Evolutionary conservation across 345 rosid species (phyloP), one percentile per base, ranked within the genome.

Genomic region (Pugionium cornutum): DNA sequence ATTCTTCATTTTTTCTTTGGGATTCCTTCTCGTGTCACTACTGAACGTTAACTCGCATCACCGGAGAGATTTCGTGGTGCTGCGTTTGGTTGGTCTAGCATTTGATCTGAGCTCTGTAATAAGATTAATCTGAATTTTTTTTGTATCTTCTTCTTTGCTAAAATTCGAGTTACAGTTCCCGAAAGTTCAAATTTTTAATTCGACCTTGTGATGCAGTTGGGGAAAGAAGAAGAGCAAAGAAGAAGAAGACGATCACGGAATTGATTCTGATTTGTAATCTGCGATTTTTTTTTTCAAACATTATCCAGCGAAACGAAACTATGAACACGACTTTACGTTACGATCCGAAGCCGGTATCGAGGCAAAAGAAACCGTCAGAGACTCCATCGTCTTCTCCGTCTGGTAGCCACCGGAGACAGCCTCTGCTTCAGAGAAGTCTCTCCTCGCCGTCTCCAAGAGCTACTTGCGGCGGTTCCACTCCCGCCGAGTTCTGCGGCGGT

Each of bases 401-500:
- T 33, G 71, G 61, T 29, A 70, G 63, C 32, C 40, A 65, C 61
- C 63, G 79, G 33, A 70, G 75, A 70, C 79, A 64, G 10, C 79
- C 79, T 40, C 49, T 75, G 1, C 72, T 69, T 7, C 71, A 64
- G 1, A 36, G 65, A 45, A 74, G 76, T 45, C 58, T 33, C 9
- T 73, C 75, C 5, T 47, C 69, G 10, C 66, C 50, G 0, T 59
- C 73, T 1, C 50, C 65, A 2, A 46, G 27, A 7, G 54, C 68
- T 4, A 9, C 55, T 25, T 71, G 71, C 72, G 62, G 68, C 45
- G 62, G 78, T 39, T 73, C 75, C 39, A 53, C 69, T 7, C 75
- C 76, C 34, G 79, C 64, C 9, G 73, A 75, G 76, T 66, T 63
- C 45, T 30, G 96, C 76, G 64, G 96, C 0, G 90, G 84, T 0